Conservation (phyloP, 805 yeast species). For the Grigorovia yakushimaensis region DNA sequence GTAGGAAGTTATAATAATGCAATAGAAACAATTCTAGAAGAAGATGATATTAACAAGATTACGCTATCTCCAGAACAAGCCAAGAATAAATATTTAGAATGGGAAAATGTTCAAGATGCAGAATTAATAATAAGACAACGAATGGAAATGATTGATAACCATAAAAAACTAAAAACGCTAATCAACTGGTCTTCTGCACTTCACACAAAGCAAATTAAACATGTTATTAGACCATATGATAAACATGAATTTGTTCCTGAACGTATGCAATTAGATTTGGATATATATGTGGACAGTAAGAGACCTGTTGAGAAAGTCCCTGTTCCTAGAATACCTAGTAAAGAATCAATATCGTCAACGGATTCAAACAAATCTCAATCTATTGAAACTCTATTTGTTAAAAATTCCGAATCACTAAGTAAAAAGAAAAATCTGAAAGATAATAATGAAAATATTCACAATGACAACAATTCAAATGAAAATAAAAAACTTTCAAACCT, state of each 20-base stretch:
- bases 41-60: conserved; percentile 9
- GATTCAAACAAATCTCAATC: not conserved
- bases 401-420: not conserved
- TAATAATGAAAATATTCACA: not conserved
- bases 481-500: not conserved
- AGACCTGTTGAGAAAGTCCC: not conserved
- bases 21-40: conserved; percentile 15
- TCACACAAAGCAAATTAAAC: conserved; percentile 16
- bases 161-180: conserved; percentile 12
- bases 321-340: not conserved
- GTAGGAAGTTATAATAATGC: conserved; percentile 7
- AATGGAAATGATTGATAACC: conserved; percentile 19
- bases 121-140: conserved; percentile 44
- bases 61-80: conserved; percentile 13
- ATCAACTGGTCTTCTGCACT: conserved; percentile 14
- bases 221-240: conserved; percentile 12
- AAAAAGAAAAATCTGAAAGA: not conserved
- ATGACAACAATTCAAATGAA: not conserved
- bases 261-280: conserved; percentile 11
- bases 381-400: not conserved
- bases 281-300: conserved; percentile 6
- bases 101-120: conserved; percentile 57
- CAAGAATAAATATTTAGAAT: conserved; percentile 44
- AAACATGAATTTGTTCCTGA: conserved; percentile 4
- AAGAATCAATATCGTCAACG: not conserved